Base-by-base conservation (phyloP, 169 alveolate genomes). In the Babesia microti region DNA sequence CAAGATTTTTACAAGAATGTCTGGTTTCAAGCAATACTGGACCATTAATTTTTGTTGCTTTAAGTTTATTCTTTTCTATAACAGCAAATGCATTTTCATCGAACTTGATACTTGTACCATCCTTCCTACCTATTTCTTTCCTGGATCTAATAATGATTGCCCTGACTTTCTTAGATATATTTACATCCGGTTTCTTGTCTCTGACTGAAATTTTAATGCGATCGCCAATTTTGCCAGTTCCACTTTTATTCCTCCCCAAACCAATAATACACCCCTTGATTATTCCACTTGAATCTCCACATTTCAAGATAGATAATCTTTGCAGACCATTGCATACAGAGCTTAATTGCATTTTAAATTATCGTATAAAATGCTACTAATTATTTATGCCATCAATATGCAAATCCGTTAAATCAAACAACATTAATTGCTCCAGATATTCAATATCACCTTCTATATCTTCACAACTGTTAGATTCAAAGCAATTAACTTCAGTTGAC, bases 181-280 rank as follows among this genome's bases (percentile, higher is more conserved):
- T 59, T 40, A 79, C 63, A 22, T 68, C 83, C 18, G 74, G 45
- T 18, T 79, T 65, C 43, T 76, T 76, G 54, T 68, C 86, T 28
- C 86, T 61, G 22, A 76, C 65, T 7, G 86, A 76, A 17, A 76
- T 79, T 45, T 72, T 57, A 23, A 76, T 76, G 21, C 86, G 60
- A 40, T 76, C 86, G 36, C 86, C 86, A 32, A 76, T 76, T 51
- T 76, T 76, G 33, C 86, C 86, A 2, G 86, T 76, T 3, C 86
- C 86, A 69, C 72, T 74, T 22, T 66, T 54, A 37, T 58, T 76
- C 29, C 72, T 60, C 0, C 86, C 86, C 29, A 76, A 37, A 9
- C 86, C 86, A 22, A 76, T 76, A 36, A 76, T 76, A 39, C 86
- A 76, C 4, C 83, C 86, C 59, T 76, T 76, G n/a, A 76, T 58